Conservation (phyloP, 2,329 filamentous ascomycete species). For the Botrytis fragariae region DNA sequence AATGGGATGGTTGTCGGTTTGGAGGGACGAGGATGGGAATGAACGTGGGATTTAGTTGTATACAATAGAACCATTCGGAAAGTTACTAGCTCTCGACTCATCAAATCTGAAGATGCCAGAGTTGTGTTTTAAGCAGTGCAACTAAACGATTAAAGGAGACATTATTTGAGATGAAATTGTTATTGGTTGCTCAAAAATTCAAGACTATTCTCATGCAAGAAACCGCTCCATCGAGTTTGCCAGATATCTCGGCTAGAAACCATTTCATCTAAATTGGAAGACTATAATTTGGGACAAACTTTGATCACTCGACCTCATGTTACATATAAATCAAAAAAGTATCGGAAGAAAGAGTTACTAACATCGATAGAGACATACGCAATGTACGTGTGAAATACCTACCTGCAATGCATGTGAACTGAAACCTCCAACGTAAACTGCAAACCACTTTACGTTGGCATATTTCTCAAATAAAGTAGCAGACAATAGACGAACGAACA, state of each 20-base stretch:
- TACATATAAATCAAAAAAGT: neutral
- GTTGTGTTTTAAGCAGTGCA: neutral
- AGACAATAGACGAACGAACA: neutral
- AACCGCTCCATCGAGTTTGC: neutral
- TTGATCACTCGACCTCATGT: constrained; percentile 1
- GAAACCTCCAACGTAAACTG: neutral
- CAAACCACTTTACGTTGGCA: neutral
- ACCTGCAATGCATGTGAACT: neutral
- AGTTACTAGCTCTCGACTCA: neutral
- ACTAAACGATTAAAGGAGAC: neutral
- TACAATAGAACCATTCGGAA: neutral
- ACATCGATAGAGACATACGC: neutral
- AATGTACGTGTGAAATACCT: neutral
- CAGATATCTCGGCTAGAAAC: neutral
- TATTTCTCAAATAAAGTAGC: neutral
- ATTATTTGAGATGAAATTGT: neutral
- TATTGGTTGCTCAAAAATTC: neutral
- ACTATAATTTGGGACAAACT: neutral
- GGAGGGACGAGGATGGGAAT: neutral
- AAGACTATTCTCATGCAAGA: neutral
- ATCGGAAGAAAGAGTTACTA: neutral
- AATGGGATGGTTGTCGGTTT: neutral
- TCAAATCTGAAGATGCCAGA: neutral
- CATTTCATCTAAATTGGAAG: neutral
- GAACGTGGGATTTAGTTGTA: neutral